phyloP scores from a whole-genome alignment of 2,329 filamentous ascomycete genomes.

The Zasmidium citrigriseum region DNA sequence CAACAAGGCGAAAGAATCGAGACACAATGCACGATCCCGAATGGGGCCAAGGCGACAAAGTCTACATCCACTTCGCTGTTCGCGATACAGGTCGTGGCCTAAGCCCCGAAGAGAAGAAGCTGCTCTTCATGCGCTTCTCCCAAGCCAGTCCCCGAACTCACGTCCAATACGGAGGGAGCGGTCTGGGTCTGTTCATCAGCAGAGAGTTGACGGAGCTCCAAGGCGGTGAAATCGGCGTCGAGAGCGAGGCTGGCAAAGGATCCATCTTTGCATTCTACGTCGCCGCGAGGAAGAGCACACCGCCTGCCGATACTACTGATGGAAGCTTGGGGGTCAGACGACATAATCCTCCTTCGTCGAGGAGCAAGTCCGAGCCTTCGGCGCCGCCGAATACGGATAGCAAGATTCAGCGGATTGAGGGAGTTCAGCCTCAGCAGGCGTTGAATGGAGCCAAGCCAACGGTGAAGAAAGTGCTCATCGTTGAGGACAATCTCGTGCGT shows the following conservation, averaged over 20 bases:
- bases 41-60: constrained; percentile 68
- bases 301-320: constrained; percentile 34
- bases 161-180: constrained; percentile 76
- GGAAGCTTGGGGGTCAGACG: constrained; percentile 15
- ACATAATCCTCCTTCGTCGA: constrained; percentile 12
- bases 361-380: constrained; percentile 18
- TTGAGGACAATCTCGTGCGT: constrained; percentile 48
- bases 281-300: constrained; percentile 60
- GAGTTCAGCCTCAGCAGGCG: neutral
- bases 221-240: constrained; percentile 76
- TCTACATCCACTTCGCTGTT: constrained; percentile 72
- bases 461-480: constrained; percentile 39
- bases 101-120: constrained; percentile 68
- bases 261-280: constrained; percentile 79
- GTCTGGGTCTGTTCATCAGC: constrained; percentile 77
- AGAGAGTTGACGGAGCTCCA: constrained; percentile 78
- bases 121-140: constrained; percentile 76
- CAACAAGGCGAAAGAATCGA: constrained; percentile 53
- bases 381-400: constrained; percentile 5
- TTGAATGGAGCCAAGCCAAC: constrained; percentile 4
- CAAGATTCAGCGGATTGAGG: constrained; percentile 2
- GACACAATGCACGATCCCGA: constrained; percentile 56
- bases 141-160: constrained; percentile 76
- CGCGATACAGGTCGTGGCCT: constrained; percentile 71
- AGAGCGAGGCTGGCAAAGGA: constrained; percentile 65